A percentile compares a stretch with the other conserved stretches of the same genome.
phyloP scores from a whole-genome alignment of 2,329 filamentous ascomycete species.

The Fusarium hostae region DNA sequence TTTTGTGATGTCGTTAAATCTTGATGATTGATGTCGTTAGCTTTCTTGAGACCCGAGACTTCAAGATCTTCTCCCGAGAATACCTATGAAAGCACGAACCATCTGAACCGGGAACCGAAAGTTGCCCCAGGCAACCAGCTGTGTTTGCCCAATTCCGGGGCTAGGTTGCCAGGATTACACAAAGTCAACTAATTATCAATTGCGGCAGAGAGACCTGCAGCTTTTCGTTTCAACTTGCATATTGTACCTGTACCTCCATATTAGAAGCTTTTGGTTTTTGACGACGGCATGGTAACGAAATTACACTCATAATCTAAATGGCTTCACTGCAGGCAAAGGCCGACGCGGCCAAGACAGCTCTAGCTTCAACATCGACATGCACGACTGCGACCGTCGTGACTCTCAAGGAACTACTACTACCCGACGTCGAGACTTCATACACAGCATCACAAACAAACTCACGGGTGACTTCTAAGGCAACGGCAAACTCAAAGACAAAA shows the following conservation, averaged over 20 bases:
- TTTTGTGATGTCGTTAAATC: slow-evolving; percentile 10
- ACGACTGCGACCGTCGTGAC: slow-evolving; percentile 60
- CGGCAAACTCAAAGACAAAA: slow-evolving; percentile 42
- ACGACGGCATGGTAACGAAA: slow-evolving; percentile 50
- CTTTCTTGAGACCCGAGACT: background rate
- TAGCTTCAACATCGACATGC: slow-evolving; percentile 65
- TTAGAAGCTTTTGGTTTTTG: slow-evolving; percentile 38
- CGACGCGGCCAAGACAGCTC: slow-evolving; percentile 64
- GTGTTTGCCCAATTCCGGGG: slow-evolving; percentile 46
- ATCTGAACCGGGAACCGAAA: slow-evolving; percentile 15
- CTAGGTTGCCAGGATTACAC: slow-evolving; percentile 8
- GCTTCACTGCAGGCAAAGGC: slow-evolving; percentile 56
- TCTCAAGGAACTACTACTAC: slow-evolving; percentile 59
- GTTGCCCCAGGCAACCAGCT: slow-evolving; percentile 54
- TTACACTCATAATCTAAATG: slow-evolving; percentile 51
- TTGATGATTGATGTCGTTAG: slow-evolving; percentile 9
- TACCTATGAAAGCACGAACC: slow-evolving; percentile 36
- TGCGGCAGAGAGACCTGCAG: slow-evolving; percentile 32
- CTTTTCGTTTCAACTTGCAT: slow-evolving; percentile 38
- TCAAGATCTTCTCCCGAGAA: slow-evolving; percentile 35
- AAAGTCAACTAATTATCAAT: slow-evolving; percentile 21
- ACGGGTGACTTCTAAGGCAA: slow-evolving; percentile 44
- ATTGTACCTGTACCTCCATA: slow-evolving; percentile 40
- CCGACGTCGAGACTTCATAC: slow-evolving; percentile 46
- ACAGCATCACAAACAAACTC: slow-evolving; percentile 43